Evolutionary conservation across 148 eudicot genomes (phyloP).

Genomic region (Arctostaphylos glauca): DNA sequence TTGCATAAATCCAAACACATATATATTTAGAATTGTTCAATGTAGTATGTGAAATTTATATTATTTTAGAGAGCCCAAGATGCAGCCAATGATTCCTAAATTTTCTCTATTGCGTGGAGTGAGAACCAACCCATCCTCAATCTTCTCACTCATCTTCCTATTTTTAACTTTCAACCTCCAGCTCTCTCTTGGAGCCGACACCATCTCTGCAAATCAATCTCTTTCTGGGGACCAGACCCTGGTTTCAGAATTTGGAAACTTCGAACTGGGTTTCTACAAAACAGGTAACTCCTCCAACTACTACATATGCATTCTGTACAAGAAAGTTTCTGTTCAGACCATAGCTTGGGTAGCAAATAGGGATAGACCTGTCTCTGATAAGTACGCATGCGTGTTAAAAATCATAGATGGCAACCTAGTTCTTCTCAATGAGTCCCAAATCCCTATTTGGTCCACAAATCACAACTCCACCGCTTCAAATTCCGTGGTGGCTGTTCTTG

Average conservation of each 20-base stretch:
- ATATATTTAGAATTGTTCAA: no score
- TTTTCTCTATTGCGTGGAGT: not conserved
- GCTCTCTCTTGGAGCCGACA: slow-evolving; percentile 30
- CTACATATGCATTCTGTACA: slow-evolving; percentile 57
- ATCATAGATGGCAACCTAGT: slow-evolving; percentile 45
- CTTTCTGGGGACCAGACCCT: slow-evolving; percentile 47
- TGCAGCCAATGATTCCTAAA: no score
- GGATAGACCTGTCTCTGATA: slow-evolving; percentile 36
- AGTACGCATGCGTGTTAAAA: slow-evolving; percentile 29
- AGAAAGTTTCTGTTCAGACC: slow-evolving; percentile 28
- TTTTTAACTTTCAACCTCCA: slow-evolving; percentile 12
- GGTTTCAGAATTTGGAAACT: slow-evolving; percentile 33
- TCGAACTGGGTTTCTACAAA: slow-evolving; percentile 43
- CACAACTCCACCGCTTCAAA: slow-evolving; percentile 14
- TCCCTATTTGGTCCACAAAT: slow-evolving; percentile 45
- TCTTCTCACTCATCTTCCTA: slow-evolving; percentile 6
- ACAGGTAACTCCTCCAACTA: slow-evolving; percentile 44
- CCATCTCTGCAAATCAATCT: slow-evolving; percentile 33
- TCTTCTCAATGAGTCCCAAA: slow-evolving; percentile 30
- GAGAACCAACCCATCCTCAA: not conserved
- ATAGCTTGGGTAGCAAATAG: slow-evolving; percentile 61
- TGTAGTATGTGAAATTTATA: no score
- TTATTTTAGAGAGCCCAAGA: no score
- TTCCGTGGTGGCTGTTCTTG: slow-evolving; percentile 36
- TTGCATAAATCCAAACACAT: no score